Conservation (phyloP, 192 early-diverging fungal species). For the Powellomyces hirtus region DNA sequence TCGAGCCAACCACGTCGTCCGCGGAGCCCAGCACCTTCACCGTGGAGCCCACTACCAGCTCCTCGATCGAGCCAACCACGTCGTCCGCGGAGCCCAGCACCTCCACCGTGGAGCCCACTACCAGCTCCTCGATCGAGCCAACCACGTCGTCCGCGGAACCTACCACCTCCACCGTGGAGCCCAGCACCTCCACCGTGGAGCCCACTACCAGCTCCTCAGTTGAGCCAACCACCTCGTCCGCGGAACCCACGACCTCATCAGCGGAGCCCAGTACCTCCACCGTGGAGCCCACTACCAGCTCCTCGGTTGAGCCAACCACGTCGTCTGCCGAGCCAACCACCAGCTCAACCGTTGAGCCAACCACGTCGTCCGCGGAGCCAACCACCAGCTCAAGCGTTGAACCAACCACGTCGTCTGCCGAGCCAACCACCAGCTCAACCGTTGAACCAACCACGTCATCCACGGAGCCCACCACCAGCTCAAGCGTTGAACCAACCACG, state of each 20-base stretch:
- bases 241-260: neutral
- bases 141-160: neutral
- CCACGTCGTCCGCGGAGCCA: neutral
- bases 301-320: neutral
- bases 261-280: neutral
- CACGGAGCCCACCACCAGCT: slow-evolving; percentile 1
- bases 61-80: neutral
- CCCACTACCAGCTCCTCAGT: neutral
- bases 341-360: neutral
- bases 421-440: neutral
- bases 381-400: neutral
- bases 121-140: neutral
- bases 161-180: neutral
- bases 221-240: slow-evolving; percentile 2
- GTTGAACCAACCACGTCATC: neutral
- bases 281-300: neutral
- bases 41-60: neutral
- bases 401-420: neutral
- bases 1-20: neutral
- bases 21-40: neutral
- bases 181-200: neutral
- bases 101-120: neutral
- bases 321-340: neutral
- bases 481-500: neutral
- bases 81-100: neutral